phyloP scores from a whole-genome alignment of 1,284 basidiomycete genomes.

The Pseudozyma sp. region DNA sequence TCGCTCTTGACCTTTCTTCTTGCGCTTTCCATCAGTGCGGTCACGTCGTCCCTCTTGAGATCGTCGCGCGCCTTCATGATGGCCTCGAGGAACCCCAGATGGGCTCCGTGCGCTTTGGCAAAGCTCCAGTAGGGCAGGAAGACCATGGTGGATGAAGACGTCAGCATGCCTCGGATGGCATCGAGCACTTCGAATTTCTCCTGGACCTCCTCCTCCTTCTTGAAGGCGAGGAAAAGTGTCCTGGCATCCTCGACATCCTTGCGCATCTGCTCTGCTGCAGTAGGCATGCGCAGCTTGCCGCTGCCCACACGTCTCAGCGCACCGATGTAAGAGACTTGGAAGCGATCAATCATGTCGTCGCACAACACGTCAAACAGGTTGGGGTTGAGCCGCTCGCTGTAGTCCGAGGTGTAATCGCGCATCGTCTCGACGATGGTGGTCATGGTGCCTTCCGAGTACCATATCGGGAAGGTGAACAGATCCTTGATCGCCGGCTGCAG shows the following conservation, averaged over 20 bases:
- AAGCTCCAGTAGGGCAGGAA: slow-evolving; percentile 93
- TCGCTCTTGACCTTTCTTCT: slow-evolving; percentile 81
- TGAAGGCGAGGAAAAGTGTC: slow-evolving; percentile 83
- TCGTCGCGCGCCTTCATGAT: slow-evolving; percentile 90
- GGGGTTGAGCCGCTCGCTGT: slow-evolving; percentile 88
- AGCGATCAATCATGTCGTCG: slow-evolving; percentile 91
- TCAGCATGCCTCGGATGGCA: slow-evolving; percentile 78
- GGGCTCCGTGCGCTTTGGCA: slow-evolving; percentile 94
- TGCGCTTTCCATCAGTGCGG: slow-evolving; percentile 92
- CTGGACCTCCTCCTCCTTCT: slow-evolving; percentile 83
- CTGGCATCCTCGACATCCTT: slow-evolving; percentile 83
- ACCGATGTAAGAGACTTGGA: slow-evolving; percentile 90
- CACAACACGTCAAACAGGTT: slow-evolving; percentile 90
- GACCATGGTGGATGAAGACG: slow-evolving; percentile 89
- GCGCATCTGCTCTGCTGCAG: slow-evolving; percentile 82
- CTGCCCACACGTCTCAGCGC: slow-evolving; percentile 78
- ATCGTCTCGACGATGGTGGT: slow-evolving; percentile 92
- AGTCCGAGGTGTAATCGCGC: slow-evolving; percentile 93
- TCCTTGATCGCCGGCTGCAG: slow-evolving; percentile 86
- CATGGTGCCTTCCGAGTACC: slow-evolving; percentile 75
- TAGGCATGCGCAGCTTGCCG: slow-evolving; percentile 87
- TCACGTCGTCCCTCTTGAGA: slow-evolving; percentile 85
- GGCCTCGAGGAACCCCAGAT: slow-evolving; percentile 88
- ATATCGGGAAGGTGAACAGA: slow-evolving; percentile 81
- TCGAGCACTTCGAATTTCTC: slow-evolving; percentile 87